Evolutionary conservation across 192 early-diverging fungal genomes (phyloP), one percentile per base, ranked within the genome.

Genomic region (Umbelopsis vinacea): DNA sequence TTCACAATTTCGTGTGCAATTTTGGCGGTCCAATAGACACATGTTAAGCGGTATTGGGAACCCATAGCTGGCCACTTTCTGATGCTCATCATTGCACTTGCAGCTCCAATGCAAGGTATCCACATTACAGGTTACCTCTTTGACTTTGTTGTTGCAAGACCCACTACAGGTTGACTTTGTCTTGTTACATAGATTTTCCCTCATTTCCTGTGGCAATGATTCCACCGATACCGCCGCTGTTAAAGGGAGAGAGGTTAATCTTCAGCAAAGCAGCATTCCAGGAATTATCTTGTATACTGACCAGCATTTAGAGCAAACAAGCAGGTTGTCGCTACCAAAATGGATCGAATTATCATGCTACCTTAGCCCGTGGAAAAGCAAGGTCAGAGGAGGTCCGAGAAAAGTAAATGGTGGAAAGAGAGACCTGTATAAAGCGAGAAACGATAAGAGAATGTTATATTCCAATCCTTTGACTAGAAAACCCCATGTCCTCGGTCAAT

Each of bases 401-500:
- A 43, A 43, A 43, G 40, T 43, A 43, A 43, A 43, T 43, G 6
- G 6, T 43, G 6, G 40, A 43, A 43, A 43, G 11, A 12, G 40
- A 43, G 6, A 6, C 6, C 40, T 43, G 11, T 43, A 12, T 43
- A 43, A n/a, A 29, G 1, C 29, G 5, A 12, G 6, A 43, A 43
- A 43, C 11, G 40, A 43, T 43, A 43, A 7, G 11, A 43, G 40
- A 6, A 43, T 50, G 48, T 50, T 50, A n/a, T 29, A 29, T 29
- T 29, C 29, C 29, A 50, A 50, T 50, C 57, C 15, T 63, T n/a
- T 63, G 33, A 29, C 11, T 19, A 6, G 19, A 11, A 29, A 29
- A 14, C 22, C 10, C 57, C 26, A 63, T 63, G 26, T 37, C 57
- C 57, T 63, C 57, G 57, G 57, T 63, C 57, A 63, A 63, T 63